Evolutionary conservation across 2,329 filamentous ascomycete genomes (phyloP).

Genomic region (Aspergillus caelatus): DNA sequence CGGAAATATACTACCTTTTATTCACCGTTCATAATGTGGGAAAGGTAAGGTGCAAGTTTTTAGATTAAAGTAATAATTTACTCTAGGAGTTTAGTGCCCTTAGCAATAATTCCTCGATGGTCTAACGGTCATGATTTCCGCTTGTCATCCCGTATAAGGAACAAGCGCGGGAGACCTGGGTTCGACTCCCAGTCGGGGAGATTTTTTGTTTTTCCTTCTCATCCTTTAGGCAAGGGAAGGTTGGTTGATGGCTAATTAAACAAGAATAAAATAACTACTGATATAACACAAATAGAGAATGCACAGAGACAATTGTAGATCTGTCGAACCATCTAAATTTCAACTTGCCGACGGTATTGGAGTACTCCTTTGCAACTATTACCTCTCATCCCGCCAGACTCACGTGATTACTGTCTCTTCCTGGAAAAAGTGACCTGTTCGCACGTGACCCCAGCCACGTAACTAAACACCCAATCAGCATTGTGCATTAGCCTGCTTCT

Average conservation of each 20-base stretch:
- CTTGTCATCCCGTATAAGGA: constrained; percentile 13
- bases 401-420: no score
- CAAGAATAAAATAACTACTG: no score
- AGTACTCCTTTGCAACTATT: no score
- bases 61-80: background rate
- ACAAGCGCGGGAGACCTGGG: constrained; percentile 18
- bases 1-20: background rate
- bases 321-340: no score
- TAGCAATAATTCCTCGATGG: constrained; percentile 22
- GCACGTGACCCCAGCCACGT: constrained; percentile 37
- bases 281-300: no score
- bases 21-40: background rate
- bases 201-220: constrained; percentile 3
- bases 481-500: background rate
- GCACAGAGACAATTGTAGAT: no score
- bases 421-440: background rate
- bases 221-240: no score
- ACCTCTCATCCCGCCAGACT: no score
- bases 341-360: no score
- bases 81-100: accelerated
- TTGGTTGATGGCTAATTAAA: no score
- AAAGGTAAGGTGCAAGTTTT: background rate
- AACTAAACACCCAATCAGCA: constrained; percentile 15
- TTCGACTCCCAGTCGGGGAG: constrained; percentile 18
- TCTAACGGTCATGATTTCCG: constrained; percentile 21